These are phyloP conservation scores for Russula vinacea DNA, from an alignment of 768 basidiomycete genomes.

Conservation along the genomic window DNA sequence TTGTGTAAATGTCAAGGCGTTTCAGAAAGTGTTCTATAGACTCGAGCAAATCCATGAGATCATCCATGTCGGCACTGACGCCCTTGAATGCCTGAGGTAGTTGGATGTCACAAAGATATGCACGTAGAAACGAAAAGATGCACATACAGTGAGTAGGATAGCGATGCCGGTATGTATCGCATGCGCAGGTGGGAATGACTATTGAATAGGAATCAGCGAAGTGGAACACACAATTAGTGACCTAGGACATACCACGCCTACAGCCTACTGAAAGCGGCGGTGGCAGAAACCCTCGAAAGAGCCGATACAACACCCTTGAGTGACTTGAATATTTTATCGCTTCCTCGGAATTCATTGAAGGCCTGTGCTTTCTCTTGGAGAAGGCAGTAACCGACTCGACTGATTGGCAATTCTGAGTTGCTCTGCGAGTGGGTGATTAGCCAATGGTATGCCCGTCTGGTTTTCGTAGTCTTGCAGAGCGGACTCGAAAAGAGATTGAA, in stretches of 20 bases:
- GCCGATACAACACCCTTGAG: neutral
- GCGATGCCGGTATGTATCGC: neutral
- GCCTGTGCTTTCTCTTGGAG: neutral
- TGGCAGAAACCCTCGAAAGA: neutral
- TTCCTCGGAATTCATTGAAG: neutral
- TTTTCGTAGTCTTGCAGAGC: neutral
- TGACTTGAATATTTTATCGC: neutral
- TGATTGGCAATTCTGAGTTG: neutral
- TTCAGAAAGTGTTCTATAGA: neutral
- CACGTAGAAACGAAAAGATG: too few relatives aligned
- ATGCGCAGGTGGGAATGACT: neutral
- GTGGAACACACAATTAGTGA: neutral
- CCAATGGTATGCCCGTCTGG: neutral
- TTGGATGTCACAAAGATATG: neutral
- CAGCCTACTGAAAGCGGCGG: neutral
- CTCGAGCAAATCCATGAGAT: neutral
- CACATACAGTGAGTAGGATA: too few relatives aligned
- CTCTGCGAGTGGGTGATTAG: neutral
- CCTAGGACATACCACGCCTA: neutral
- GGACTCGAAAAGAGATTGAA: neutral
- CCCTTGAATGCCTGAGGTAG: neutral
- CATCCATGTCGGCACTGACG: neutral
- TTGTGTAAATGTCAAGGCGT: neutral
- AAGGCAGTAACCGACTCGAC: neutral
- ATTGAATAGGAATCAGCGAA: conserved; percentile 32